These are phyloP conservation scores for Boletus pseudopeckii DNA, from an alignment of 768 basidiomycete genomes.

Conservation along the genomic window DNA sequence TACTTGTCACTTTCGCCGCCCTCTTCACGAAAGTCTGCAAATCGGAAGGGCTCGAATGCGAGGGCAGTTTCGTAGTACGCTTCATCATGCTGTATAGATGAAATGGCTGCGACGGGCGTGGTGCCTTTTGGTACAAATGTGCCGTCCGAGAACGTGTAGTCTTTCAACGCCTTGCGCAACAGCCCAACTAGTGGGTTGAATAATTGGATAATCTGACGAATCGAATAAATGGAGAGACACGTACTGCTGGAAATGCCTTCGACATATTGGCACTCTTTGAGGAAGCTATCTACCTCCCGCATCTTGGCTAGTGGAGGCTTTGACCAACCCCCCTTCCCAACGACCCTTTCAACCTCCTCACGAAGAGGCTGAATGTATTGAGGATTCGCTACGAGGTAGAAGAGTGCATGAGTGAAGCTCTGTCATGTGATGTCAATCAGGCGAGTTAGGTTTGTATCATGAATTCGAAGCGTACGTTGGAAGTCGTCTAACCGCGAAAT, in stretches of 20 bases:
- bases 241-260: constrained; percentile 20
- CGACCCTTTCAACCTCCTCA: not conserved
- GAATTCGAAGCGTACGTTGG: not conserved
- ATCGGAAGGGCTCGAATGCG: constrained; percentile 10
- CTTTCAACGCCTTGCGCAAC: constrained; percentile 31
- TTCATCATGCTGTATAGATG: constrained; percentile 20
- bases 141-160: constrained; percentile 38
- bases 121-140: constrained; percentile 36
- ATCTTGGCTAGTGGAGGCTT: constrained; percentile 23
- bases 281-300: constrained; percentile 39
- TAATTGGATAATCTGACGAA: not conserved
- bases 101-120: constrained; percentile 16
- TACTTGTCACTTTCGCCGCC: too few relatives aligned
- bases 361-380: too few relatives aligned
- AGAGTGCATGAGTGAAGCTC: too few relatives aligned
- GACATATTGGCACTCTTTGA: constrained; percentile 6
- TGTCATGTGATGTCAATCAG: too few relatives aligned
- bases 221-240: constrained; percentile 1
- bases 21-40: not conserved
- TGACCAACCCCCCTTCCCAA: constrained; percentile 1
- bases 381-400: too few relatives aligned
- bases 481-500: not conserved
- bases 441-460: too few relatives aligned
- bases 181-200: constrained; percentile 6
- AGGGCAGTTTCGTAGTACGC: constrained; percentile 26